Evolutionary conservation across 129 eudicot species (phyloP).

Genomic region (Pseudognaphalium luteoalbum): DNA sequence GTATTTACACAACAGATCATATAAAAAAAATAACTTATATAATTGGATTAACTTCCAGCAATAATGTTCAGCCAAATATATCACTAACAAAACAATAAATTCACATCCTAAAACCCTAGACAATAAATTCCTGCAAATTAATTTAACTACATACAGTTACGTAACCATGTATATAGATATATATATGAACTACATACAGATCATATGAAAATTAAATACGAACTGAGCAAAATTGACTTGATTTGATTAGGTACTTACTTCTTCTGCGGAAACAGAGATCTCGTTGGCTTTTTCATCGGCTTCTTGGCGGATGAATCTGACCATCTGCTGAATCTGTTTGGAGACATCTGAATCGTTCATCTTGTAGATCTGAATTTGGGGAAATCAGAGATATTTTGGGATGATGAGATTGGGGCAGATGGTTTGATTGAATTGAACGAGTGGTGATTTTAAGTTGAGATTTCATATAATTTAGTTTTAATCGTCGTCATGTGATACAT

Average conservation of each 20-base stretch:
- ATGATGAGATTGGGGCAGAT: slow-evolving; percentile 25
- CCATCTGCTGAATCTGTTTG: slow-evolving; percentile 99
- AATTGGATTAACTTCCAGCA: background rate
- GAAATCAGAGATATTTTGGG: slow-evolving; percentile 22
- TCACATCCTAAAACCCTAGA: background rate
- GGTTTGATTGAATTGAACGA: slow-evolving; percentile 2
- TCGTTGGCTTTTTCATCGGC: slow-evolving; percentile 98
- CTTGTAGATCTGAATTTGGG: slow-evolving; percentile 22
- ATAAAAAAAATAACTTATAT: background rate
- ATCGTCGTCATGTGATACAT: background rate
- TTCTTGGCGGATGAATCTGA: slow-evolving; percentile 91
- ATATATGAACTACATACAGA: background rate
- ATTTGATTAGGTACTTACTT: slow-evolving; percentile 40
- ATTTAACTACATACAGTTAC: background rate
- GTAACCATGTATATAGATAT: background rate
- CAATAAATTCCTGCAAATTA: background rate
- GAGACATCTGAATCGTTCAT: slow-evolving; percentile 84
- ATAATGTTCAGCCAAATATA: background rate
- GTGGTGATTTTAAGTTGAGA: background rate
- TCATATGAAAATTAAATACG: background rate
- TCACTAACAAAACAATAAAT: background rate
- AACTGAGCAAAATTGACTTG: background rate
- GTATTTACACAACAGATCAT: slow-evolving; percentile 10
- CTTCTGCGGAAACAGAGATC: slow-evolving; percentile 96
- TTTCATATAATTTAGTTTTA: slow-evolving; percentile 7